Percentiles rank a stretch among this genome's conserved stretches.
phyloP scores from a whole-genome alignment of 1,139 yeast species.

The Scheffersomyces stambukii region DNA sequence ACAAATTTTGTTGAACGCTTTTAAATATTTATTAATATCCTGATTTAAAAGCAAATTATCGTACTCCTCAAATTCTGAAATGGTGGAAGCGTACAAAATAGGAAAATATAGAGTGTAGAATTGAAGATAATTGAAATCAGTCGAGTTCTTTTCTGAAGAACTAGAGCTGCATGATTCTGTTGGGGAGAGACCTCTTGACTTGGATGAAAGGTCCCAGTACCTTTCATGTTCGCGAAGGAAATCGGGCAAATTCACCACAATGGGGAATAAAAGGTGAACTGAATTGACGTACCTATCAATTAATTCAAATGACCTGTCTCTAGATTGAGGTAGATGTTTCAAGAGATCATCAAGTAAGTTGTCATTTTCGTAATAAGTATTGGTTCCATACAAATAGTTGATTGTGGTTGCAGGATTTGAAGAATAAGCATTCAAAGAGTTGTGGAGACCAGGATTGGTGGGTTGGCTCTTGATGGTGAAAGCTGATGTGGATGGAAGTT shows the following conservation, averaged over 20 bases:
- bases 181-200: constrained; percentile 14
- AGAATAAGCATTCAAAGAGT: constrained; percentile 24
- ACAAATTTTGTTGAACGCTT: constrained; percentile 45
- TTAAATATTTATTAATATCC: constrained; percentile 45
- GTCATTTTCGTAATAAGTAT: constrained; percentile 37
- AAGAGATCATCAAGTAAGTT: constrained; percentile 32
- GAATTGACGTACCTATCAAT: constrained; percentile 46
- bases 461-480: constrained; percentile 7
- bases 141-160: constrained; percentile 2
- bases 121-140: constrained; percentile 35
- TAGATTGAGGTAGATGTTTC: constrained; percentile 31
- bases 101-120: constrained; percentile 49
- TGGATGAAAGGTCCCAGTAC: constrained; percentile 40
- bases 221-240: constrained; percentile 45
- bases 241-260: constrained; percentile 39
- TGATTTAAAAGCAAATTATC: constrained; percentile 44
- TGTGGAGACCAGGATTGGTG: constrained; percentile 20
- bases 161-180: constrained; percentile 1
- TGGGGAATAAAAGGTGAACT: constrained; percentile 52
- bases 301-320: constrained; percentile 47
- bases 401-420: constrained; percentile 39
- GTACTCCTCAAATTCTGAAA: constrained; percentile 53
- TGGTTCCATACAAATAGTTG: constrained; percentile 42
- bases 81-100: constrained; percentile 49
- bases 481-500: constrained; percentile 2